These are phyloP conservation scores for Sclerotinia nivalis DNA, from an alignment of 2,329 filamentous ascomycete genomes.

Conservation along the genomic window DNA sequence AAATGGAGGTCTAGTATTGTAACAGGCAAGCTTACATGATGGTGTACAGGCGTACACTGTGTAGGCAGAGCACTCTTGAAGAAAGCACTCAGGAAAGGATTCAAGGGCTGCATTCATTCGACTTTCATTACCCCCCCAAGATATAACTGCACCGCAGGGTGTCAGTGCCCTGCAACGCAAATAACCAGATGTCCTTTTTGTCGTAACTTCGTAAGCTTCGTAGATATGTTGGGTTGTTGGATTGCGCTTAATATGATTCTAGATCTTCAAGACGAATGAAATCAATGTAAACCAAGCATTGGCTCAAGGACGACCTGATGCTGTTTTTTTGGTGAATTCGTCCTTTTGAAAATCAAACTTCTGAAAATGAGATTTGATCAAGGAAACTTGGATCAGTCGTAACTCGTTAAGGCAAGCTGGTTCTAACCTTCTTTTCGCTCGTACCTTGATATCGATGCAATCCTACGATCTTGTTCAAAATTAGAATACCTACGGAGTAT, in stretches of 20 bases:
- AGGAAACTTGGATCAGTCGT: conserved; percentile 1
- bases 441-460: conserved; percentile 10
- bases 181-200: not conserved
- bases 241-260: conserved; percentile 3
- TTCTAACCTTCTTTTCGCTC: conserved; percentile 5
- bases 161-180: conserved; percentile 31
- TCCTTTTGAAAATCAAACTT: not conserved
- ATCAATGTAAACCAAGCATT: conserved; percentile 14
- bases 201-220: conserved; percentile 16
- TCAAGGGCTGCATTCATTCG: conserved; percentile 94
- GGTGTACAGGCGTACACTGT: conserved; percentile 88
- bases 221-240: conserved; percentile 1
- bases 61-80: conserved; percentile 91
- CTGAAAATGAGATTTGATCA: conserved; percentile 11
- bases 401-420: conserved; percentile 3
- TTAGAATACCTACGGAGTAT: not conserved
- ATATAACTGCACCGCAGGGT: conserved; percentile 34
- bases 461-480: conserved; percentile 12
- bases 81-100: conserved; percentile 97
- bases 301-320: not conserved
- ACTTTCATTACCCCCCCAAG: conserved; percentile 39
- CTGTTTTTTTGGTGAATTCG: conserved; percentile 6
- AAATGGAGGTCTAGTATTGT: conserved; percentile 19
- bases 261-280: conserved; percentile 8
- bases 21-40: conserved; percentile 64